A percentile compares a stretch with the other conserved stretches of the same genome.
Conservation (phyloP, 2,329 filamentous ascomycete genomes). For the Neodidymelliopsis sp. region DNA sequence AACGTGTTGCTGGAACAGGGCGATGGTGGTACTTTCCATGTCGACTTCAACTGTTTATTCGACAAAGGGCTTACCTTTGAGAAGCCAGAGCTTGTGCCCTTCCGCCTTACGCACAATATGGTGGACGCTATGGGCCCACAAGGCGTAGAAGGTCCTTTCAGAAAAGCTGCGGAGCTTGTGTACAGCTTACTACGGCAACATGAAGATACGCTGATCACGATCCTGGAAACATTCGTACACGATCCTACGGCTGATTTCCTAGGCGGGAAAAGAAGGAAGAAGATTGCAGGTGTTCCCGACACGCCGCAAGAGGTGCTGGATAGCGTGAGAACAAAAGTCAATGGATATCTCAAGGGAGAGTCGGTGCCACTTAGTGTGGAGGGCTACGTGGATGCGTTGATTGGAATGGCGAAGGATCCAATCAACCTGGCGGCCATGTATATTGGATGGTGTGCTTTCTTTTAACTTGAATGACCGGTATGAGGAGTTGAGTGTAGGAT, state of each 20-base stretch:
- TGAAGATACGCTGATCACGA: conserved; percentile 96
- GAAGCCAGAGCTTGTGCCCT: conserved; percentile 93
- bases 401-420: conserved; percentile 82
- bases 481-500: too few relatives aligned
- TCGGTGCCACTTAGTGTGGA: conserved; percentile 93
- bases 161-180: conserved; percentile 88
- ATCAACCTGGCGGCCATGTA: conserved; percentile 91
- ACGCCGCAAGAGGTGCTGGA: conserved; percentile 84
- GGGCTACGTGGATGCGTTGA: conserved; percentile 95
- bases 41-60: conserved; percentile 99
- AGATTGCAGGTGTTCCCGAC: conserved; percentile 65
- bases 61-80: conserved; percentile 97
- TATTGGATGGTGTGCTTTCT: conserved; percentile 87
- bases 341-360: conserved; percentile 82
- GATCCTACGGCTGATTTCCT: conserved; percentile 95
- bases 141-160: conserved; percentile 89
- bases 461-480: conserved; percentile 53
- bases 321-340: conserved; percentile 85
- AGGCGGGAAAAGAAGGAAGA: conserved; percentile 68
- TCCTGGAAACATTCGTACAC: conserved; percentile 95
- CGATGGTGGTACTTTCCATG: conserved; percentile 93
- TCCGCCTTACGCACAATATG: conserved; percentile 98
- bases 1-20: conserved; percentile 96
- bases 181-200: conserved; percentile 84
- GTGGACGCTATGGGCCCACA: conserved; percentile 95